Conservation (phyloP, 495 filamentous ascomycete species). For the Penicillium desertorum region DNA sequence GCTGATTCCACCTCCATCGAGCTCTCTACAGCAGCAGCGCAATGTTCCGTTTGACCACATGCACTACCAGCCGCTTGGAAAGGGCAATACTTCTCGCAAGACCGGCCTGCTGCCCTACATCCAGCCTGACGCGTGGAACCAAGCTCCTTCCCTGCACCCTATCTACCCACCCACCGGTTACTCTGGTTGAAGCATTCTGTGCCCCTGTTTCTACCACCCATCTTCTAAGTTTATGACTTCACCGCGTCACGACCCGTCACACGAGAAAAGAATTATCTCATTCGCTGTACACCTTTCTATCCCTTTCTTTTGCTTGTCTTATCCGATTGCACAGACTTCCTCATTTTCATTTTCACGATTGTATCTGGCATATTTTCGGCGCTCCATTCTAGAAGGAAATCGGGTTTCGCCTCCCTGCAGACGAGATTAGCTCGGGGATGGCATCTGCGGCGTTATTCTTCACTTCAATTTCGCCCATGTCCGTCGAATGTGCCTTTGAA, state of each 20-base stretch:
- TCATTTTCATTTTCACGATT: conserved; percentile 15
- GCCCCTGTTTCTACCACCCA: conserved; percentile 6
- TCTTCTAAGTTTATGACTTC: conserved; percentile 21
- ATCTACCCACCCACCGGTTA: conserved; percentile 43
- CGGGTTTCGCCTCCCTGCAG: conserved; percentile 14
- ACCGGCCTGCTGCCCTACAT: conserved; percentile 81
- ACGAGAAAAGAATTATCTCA: conserved; percentile 22
- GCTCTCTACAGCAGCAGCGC: conserved; percentile 71
- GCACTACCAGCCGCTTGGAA: conserved; percentile 92
- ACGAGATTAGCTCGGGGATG: conserved; percentile 11
- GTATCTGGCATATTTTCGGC: conserved; percentile 34
- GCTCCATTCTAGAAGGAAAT: conserved; percentile 36
- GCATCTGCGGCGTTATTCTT: conserved; percentile 28
- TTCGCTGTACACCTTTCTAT: conserved; percentile 33
- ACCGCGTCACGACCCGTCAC: conserved; percentile 21
- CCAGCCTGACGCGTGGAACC: conserved; percentile 49
- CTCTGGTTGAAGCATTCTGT: conserved; percentile 21
- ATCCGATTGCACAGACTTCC: conserved; percentile 20
- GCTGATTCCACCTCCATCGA: conserved; percentile 81
- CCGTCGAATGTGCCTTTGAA: neutral
- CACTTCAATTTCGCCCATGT: conserved; percentile 2
- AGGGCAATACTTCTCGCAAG: conserved; percentile 68
- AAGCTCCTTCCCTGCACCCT: conserved; percentile 33
- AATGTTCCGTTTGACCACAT: conserved; percentile 72
- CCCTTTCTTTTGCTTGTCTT: conserved; percentile 7